phyloP scores from a whole-genome alignment of 371 early-diverging fungal genomes.

The Lichtheimia ramosa region DNA sequence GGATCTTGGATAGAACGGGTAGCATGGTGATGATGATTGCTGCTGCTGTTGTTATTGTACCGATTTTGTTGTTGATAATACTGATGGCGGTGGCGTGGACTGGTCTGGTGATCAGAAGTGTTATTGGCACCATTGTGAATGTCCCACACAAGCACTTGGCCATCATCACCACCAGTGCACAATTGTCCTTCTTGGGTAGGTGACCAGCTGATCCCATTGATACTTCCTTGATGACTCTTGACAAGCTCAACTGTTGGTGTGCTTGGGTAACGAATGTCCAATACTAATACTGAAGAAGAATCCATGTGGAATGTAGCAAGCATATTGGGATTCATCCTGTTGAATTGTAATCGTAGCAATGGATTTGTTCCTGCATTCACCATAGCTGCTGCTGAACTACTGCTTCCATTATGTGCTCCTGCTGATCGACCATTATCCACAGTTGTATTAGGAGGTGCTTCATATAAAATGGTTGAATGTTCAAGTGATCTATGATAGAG shows the following conservation, averaged over 20 bases:
- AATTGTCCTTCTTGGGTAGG: slow-evolving; percentile 72
- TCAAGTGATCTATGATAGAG: slow-evolving; percentile 60
- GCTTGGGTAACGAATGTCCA: slow-evolving; percentile 92
- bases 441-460: slow-evolving; percentile 57
- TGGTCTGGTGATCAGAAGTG: slow-evolving; percentile 1
- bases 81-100: slow-evolving; percentile 30
- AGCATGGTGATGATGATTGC: slow-evolving; percentile 7
- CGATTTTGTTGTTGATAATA: slow-evolving; percentile 24
- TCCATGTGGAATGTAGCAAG: slow-evolving; percentile 91
- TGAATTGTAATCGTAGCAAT: slow-evolving; percentile 57
- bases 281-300: slow-evolving; percentile 72
- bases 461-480: slow-evolving; percentile 94
- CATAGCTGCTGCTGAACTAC: slow-evolving; percentile 10
- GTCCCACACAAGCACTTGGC: slow-evolving; percentile 82
- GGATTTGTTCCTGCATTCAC: slow-evolving; percentile 14
- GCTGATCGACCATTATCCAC: neutral
- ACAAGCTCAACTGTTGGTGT: slow-evolving; percentile 80
- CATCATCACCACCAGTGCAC: slow-evolving; percentile 78
- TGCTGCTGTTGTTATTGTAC: slow-evolving; percentile 3
- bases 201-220: slow-evolving; percentile 84
- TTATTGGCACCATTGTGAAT: slow-evolving; percentile 33
- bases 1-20: slow-evolving; percentile 61
- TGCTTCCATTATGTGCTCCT: slow-evolving; percentile 4
- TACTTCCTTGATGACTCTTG: slow-evolving; percentile 72
- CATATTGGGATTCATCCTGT: slow-evolving; percentile 84